Evolutionary conservation across 2,329 filamentous ascomycete species (phyloP).

Genomic region (Didymella exigua): DNA sequence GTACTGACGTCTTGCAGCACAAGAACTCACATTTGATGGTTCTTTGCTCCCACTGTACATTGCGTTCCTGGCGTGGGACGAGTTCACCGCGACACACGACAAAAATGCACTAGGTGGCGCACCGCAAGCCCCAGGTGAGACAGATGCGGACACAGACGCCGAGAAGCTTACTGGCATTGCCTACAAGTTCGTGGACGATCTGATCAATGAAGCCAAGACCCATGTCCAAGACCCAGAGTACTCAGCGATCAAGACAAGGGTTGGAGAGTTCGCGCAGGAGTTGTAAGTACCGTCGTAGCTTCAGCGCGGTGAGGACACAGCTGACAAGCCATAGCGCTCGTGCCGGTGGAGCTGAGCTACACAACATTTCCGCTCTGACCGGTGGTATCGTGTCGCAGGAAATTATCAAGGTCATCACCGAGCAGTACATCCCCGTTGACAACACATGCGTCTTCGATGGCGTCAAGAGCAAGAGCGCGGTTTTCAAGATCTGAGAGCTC

Average conservation of each 20-base stretch:
- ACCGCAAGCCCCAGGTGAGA: constrained; percentile 46
- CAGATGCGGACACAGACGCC: constrained; percentile 37
- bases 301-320: background rate
- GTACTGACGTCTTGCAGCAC: constrained; percentile 33
- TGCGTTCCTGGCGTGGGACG: constrained; percentile 58
- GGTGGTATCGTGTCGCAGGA: constrained; percentile 97
- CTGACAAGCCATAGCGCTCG: constrained; percentile 59
- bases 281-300: constrained; percentile 49
- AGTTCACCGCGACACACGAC: constrained; percentile 51
- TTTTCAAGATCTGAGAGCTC: constrained; percentile 52
- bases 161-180: constrained; percentile 54
- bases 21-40: constrained; percentile 52
- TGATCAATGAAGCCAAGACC: constrained; percentile 51
- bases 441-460: constrained; percentile 69
- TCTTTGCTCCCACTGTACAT: constrained; percentile 57
- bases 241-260: constrained; percentile 41
- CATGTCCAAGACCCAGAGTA: constrained; percentile 52
- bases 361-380: constrained; percentile 86
- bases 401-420: constrained; percentile 84
- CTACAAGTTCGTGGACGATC: constrained; percentile 48
- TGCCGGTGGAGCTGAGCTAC: constrained; percentile 81
- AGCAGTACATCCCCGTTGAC: constrained; percentile 68
- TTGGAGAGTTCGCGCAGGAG: constrained; percentile 50
- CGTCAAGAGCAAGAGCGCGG: constrained; percentile 60
- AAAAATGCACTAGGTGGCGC: constrained; percentile 42